These are phyloP conservation scores for Eremothecium cymbalariae DNA, from an alignment of 1,139 yeast species.

Conservation along the genomic window DNA sequence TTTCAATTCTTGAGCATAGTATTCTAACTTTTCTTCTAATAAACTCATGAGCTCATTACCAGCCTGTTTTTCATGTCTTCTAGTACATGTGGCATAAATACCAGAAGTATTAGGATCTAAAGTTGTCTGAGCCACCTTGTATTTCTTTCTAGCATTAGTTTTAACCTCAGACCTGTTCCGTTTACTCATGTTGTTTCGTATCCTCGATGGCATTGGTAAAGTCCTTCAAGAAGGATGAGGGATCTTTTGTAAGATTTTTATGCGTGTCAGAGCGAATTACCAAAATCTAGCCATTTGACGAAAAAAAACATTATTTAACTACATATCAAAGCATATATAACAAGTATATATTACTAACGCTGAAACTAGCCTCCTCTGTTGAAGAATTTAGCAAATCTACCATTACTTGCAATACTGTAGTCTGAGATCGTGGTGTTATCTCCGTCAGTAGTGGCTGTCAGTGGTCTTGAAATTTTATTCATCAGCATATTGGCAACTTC, in stretches of 20 bases:
- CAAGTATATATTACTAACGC: no score
- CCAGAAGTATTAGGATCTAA: slow-evolving; percentile 77
- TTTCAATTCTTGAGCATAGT: slow-evolving; percentile 39
- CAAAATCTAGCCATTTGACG: no score
- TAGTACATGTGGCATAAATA: slow-evolving; percentile 73
- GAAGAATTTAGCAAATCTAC: slow-evolving; percentile 25
- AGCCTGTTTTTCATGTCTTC: slow-evolving; percentile 71
- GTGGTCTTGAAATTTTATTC: slow-evolving; percentile 32
- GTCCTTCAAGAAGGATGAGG: no score
- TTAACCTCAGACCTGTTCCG: slow-evolving; percentile 5
- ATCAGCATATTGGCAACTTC: slow-evolving; percentile 48
- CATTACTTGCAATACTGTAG: slow-evolving; percentile 13
- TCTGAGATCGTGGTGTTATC: slow-evolving; percentile 15
- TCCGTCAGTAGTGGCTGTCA: slow-evolving; percentile 12
- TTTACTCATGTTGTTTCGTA: slow-evolving; percentile 3
- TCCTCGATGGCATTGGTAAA: no score
- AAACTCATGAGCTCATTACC: slow-evolving; percentile 61
- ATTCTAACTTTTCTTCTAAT: slow-evolving; percentile 50
- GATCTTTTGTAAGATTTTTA: no score
- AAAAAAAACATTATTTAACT: no score
- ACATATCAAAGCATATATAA: no score
- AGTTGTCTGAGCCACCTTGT: slow-evolving; percentile 23
- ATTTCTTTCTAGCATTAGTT: slow-evolving; percentile 9
- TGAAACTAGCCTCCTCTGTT: slow-evolving; percentile 19
- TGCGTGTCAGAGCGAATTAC: no score